Conservation (phyloP, 75 land plant genomes). For the Picea sitchensis region DNA sequence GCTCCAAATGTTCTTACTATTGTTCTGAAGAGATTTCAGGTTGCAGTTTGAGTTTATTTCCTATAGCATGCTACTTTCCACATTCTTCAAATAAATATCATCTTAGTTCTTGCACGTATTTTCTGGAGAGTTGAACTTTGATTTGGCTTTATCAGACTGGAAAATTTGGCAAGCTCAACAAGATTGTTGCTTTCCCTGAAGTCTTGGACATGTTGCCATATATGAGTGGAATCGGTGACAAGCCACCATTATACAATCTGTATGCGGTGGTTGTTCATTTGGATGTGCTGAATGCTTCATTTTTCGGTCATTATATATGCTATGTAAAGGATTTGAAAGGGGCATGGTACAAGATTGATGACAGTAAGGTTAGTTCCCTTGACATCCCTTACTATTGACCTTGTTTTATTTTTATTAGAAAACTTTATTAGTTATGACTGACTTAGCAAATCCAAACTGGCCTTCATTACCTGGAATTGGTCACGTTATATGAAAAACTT, state of each 20-base stretch:
- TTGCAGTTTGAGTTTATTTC: conserved; percentile 8
- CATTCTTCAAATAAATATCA: neutral
- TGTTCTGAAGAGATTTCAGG: conserved; percentile 80
- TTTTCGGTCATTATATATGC: conserved; percentile 74
- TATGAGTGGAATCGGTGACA: conserved; percentile 65
- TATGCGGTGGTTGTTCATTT: conserved; percentile 83
- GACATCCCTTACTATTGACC: neutral
- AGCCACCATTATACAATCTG: conserved; percentile 63
- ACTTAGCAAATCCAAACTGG: neutral
- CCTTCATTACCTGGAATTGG: neutral
- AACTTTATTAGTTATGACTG: neutral
- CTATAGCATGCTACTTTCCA: neutral
- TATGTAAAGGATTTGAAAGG: conserved; percentile 74
- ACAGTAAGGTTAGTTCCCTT: conserved; percentile 44
- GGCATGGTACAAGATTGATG: conserved; percentile 75
- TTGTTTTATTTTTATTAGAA: neutral
- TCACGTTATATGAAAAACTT: neutral
- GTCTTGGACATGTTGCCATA: conserved; percentile 71
- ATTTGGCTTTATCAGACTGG: conserved; percentile 40
- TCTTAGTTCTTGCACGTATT: conserved; percentile 1
- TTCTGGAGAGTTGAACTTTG: neutral
- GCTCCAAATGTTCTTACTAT: conserved; percentile 78
- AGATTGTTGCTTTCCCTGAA: conserved; percentile 68
- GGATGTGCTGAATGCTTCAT: conserved; percentile 74
- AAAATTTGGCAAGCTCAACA: conserved; percentile 71